Evolutionary conservation across 768 basidiomycete genomes (phyloP).

Genomic region (Dictyophora rubrovolvata): DNA sequence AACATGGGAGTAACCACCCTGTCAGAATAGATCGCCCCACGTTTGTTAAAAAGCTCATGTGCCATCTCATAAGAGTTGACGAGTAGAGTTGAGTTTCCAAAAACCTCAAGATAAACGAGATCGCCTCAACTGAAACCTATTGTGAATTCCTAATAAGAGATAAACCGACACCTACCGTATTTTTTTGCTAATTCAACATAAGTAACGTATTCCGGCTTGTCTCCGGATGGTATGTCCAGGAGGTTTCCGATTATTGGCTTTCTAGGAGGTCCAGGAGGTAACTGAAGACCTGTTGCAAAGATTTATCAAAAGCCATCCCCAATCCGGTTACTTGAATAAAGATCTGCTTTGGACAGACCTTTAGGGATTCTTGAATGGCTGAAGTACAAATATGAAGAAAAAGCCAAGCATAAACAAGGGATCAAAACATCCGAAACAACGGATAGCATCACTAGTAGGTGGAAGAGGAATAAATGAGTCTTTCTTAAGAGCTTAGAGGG

Average conservation of each 20-base stretch:
- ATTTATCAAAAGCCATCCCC: no score
- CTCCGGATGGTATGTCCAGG: background rate
- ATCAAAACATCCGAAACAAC: no score
- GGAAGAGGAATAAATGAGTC: no score
- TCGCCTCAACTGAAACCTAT: background rate
- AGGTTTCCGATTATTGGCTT: background rate
- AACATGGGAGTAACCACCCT: constrained; percentile 10
- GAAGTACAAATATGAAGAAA: no score
- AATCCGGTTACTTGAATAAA: no score
- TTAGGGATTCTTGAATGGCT: no score
- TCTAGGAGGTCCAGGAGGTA: background rate
- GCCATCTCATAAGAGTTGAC: constrained; percentile 21
- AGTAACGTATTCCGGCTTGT: background rate
- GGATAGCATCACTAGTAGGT: no score
- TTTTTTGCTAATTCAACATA: background rate
- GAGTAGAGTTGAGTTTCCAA: constrained; percentile 11
- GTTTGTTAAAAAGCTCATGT: constrained; percentile 19
- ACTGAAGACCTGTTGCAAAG: background rate
- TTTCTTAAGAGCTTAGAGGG: no score
- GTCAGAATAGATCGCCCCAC: constrained; percentile 21
- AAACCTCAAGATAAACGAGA: constrained; percentile 4
- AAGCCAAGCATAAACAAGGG: no score
- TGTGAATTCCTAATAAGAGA: background rate
- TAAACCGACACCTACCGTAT: background rate
- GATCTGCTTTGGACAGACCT: no score